Conservation (phyloP, 2,329 filamentous ascomycete genomes). For the Neoscytalidium dimidiatum region DNA sequence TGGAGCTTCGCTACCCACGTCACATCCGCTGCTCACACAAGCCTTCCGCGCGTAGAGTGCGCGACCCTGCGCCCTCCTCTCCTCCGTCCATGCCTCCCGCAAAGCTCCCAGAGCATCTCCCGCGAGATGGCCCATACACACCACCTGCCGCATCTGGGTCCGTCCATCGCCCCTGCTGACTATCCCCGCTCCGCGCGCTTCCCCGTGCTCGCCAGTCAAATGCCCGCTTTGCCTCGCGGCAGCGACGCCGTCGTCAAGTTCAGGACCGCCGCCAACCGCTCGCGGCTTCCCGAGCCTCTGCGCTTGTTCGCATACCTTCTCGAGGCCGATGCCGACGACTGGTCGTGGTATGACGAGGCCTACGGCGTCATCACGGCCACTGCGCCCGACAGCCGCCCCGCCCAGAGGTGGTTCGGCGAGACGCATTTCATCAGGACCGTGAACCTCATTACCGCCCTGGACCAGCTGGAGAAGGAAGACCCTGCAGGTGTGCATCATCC, state of each 20-base stretch:
- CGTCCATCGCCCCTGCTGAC: not conserved
- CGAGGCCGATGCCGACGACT: not conserved
- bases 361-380: not conserved
- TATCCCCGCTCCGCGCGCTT: not conserved
- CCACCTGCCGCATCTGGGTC: not conserved
- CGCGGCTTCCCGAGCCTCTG: not conserved
- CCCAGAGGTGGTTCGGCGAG: not conserved
- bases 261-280: constrained; percentile 5
- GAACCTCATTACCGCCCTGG: not conserved
- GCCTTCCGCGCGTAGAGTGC: not conserved
- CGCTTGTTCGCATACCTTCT: not conserved
- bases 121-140: constrained; percentile 10
- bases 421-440: constrained; percentile 6
- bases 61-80: constrained; percentile 5
- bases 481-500: not conserved
- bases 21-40: constrained; percentile 10
- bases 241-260: not conserved
- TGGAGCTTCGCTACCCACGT: constrained; percentile 13
- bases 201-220: not conserved
- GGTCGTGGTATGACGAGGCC: not conserved
- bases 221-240: not conserved
- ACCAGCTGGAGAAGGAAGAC: not conserved
- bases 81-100: constrained; percentile 14
- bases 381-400: not conserved
- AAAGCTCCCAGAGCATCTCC: constrained; percentile 5